A percentile compares a stretch with the other conserved stretches of the same genome.
Conservation (phyloP, 495 filamentous ascomycete genomes). For the Amorphotheca resinae region DNA sequence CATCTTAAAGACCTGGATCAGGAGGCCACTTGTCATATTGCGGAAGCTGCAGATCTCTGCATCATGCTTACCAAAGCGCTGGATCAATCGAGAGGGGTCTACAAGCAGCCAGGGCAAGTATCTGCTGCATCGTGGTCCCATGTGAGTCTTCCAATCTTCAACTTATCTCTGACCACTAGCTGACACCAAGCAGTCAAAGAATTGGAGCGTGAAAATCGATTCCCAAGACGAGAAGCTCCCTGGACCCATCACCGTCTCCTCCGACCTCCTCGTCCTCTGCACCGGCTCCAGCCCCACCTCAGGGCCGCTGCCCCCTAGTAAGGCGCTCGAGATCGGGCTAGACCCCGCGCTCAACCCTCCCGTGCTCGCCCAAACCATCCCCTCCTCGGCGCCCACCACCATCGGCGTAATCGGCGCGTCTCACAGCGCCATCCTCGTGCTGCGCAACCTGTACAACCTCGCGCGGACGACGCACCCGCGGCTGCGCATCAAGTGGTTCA, state of each 20-base stretch:
- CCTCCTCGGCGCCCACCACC: constrained; percentile 25
- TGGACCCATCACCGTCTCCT: constrained; percentile 24
- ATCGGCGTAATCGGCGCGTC: constrained; percentile 47
- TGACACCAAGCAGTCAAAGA: constrained; percentile 21
- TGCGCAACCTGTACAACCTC: constrained; percentile 45
- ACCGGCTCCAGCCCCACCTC: constrained; percentile 42
- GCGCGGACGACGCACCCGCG: constrained; percentile 34
- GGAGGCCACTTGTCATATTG: constrained; percentile 39
- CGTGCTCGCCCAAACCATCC: constrained; percentile 30
- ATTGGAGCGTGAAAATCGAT: constrained; percentile 33
- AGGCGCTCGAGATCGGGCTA: constrained; percentile 33
- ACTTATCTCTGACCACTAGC: constrained; percentile 7
- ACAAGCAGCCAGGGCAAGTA: constrained; percentile 4
- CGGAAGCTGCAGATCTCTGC: constrained; percentile 41
- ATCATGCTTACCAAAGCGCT: constrained; percentile 37
- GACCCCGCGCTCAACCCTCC: constrained; percentile 44
- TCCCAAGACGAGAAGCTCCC: constrained; percentile 10
- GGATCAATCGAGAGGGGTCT: constrained; percentile 22
- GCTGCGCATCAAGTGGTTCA: constrained; percentile 48
- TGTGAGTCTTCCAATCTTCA: constrained; percentile 3
- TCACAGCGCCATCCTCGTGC: constrained; percentile 48
- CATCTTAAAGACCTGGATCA: constrained; percentile 37
- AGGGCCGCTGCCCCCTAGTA: constrained; percentile 22
- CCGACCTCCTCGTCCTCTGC: constrained; percentile 37
- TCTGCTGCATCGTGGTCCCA: constrained; percentile 9